Evolutionary conservation across 2,329 filamentous ascomycete genomes (phyloP), one percentile per base, ranked within the genome.

Genomic region (Microcyclosporella mali): DNA sequence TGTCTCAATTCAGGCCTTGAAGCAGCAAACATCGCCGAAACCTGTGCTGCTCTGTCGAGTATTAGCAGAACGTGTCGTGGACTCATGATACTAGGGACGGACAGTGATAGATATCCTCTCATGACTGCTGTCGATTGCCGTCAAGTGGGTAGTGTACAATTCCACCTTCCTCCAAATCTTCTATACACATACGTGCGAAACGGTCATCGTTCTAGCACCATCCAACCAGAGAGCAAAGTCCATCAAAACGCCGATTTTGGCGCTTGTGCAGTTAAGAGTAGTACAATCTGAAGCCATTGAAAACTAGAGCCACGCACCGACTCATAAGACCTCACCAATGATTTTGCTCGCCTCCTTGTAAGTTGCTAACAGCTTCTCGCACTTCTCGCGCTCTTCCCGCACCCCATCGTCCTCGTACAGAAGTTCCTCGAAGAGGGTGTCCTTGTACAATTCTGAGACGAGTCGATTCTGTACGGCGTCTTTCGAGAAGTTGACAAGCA

Each of bases 311-410:
- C 34, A 29, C 28, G 25, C 14, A 32, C 18, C 34, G n/a, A 31
- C 41, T 52, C 83, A 89, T 70, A 94, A 71, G 47, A 98, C 92
- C 70, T 98, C 92, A 47, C 92, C 88, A 51, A 98, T 90, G 64
- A 98, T 98, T 76, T 94, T 95, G 50, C 90, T 88, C 15, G 92
- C 92, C 71, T 98, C 92, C 61, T 88, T 88, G 71, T 98, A 98
- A 15, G 92, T 98, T 64, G 85, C 82, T 50, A 97, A 78, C 53
- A 98, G 74, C 66, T 88, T 92, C 74, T 98, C 92, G 69, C 92
- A 98, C 77, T 98, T 98, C 72, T 97, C 90, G 50, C 90, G 81
- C 70, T 97, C 90, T 61, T 88, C 89, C 77, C 97, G 95, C 64
- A 98, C 90, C 16, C 81, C 87, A 62, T 98, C 92, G 61, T 98